Percentiles rank a stretch among this genome's conserved stretches.
Conservation (phyloP, 2,329 filamentous ascomycete species). For the Aspergillus versicolor region DNA sequence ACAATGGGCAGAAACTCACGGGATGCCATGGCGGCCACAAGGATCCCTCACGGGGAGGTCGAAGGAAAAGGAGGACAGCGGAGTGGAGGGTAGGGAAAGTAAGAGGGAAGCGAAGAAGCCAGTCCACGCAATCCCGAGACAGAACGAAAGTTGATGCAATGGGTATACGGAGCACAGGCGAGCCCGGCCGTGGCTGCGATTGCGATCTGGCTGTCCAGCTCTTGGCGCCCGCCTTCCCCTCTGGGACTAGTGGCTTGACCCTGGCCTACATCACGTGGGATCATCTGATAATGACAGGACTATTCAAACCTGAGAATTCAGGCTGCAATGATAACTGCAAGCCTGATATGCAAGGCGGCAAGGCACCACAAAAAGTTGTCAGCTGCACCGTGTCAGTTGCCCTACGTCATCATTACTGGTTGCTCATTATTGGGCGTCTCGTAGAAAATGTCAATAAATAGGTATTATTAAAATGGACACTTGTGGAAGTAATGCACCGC, state of each 20-base stretch:
- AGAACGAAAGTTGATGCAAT: conserved; percentile 8
- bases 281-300: neutral
- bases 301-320: neutral
- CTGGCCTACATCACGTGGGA: conserved; percentile 6
- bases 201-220: conserved; percentile 22
- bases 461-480: too few relatives aligned
- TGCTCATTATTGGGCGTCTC: too few relatives aligned
- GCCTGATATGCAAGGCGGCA: neutral
- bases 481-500: too few relatives aligned
- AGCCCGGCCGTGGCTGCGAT: conserved; percentile 16
- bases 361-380: neutral
- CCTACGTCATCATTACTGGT: conserved; percentile 6
- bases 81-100: conserved; percentile 9
- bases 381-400: neutral
- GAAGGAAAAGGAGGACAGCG: conserved; percentile 1
- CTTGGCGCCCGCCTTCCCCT: neutral
- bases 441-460: too few relatives aligned
- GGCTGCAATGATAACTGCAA: neutral
- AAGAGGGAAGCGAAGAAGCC: conserved; percentile 22
- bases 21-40: conserved; percentile 57
- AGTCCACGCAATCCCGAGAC: conserved; percentile 18
- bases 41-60: conserved; percentile 46
- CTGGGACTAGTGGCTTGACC: neutral
- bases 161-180: conserved; percentile 4
- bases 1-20: conserved; percentile 43